A percentile compares a stretch with the other conserved stretches of the same genome.
phyloP scores from a whole-genome alignment of 1,139 yeast species.

The Oligophagozyma castellii region DNA sequence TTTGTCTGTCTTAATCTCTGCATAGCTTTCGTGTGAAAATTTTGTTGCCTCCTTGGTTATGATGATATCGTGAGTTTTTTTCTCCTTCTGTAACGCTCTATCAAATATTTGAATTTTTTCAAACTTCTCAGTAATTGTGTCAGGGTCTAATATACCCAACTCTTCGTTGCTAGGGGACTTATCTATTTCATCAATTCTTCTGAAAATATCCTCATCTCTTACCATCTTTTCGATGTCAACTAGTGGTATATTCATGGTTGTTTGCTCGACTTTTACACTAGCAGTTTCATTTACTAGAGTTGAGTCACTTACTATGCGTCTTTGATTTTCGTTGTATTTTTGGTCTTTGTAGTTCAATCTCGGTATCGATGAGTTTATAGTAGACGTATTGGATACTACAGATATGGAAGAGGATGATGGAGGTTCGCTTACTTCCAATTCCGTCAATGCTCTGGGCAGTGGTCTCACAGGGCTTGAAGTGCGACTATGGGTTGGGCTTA shows the following conservation, averaged over 20 bases:
- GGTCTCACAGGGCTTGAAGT: constrained; percentile 6
- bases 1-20: constrained; percentile 36
- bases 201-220: constrained; percentile 10
- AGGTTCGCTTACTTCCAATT: background rate
- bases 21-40: constrained; percentile 27
- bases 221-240: constrained; percentile 14
- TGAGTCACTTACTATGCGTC: background rate
- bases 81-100: constrained; percentile 16
- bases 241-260: too few species aligned
- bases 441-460: background rate
- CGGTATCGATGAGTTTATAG: background rate
- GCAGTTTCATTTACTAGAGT: background rate
- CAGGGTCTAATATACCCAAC: background rate
- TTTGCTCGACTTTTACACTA: background rate
- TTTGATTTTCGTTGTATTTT: background rate
- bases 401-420: background rate
- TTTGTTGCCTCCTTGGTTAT: constrained; percentile 8
- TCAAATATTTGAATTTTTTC: constrained; percentile 20
- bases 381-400: background rate
- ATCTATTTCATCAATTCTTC: constrained; percentile 3
- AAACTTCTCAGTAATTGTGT: constrained; percentile 4
- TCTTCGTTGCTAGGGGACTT: constrained; percentile 1
- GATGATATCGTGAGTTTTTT: constrained; percentile 10
- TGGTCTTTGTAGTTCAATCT: background rate
- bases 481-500: constrained; percentile 2